Base-by-base conservation (phyloP, 2,329 filamentous ascomycete species). In the Pseudocercospora ulei region DNA sequence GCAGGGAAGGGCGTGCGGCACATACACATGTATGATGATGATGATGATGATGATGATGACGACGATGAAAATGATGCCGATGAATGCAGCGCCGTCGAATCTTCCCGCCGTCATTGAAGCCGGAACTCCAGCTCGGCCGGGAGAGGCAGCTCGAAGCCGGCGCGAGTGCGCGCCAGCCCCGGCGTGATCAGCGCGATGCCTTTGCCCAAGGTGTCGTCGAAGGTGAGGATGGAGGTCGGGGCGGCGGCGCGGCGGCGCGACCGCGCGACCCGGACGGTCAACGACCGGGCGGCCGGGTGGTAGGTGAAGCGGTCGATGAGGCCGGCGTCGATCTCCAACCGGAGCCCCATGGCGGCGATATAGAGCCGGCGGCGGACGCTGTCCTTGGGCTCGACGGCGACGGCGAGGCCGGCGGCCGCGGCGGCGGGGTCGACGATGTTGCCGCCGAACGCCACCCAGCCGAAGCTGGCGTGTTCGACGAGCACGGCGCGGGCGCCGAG, bases 401-500 rank as follows among this genome's bases (percentile, higher is more conserved):
- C 52, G 0, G 36, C 47, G n/a, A n/a, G n/a, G n/a, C n/a, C n/a
- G n/a, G n/a, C 30, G 7, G 40, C 53, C 0, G 46, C 54, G 0
- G 42, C 27, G 5, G 39, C 42, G 1, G 57, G 51, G 0, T 68
- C 35, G 13, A 24, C 25, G 9, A 39, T 3, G 1, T 63, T 59
- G 0, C 70, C 71, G 0, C 72, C 71, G 39, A 71, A 75, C 0
- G 62, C 67, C 1, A 69, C 51, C n/a, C 69, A 50, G 0, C 71
- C 71, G 3, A 70, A 59, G 1, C 59, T 58, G 0, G 52, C 38
- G 39, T 72, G 65, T 0, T 66, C 47, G 0, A 65, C 64, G 3
- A 75, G 57, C 39, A 73, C 75, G 0, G 67, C 67, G 0, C 64
- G 66, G 3, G 69, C 65, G 1, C 66, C 70, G 0, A 75, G 57